These are phyloP conservation scores for Clohesyomyces aquaticus DNA, from an alignment of 495 filamentous ascomycete species.

Conservation along the genomic window DNA sequence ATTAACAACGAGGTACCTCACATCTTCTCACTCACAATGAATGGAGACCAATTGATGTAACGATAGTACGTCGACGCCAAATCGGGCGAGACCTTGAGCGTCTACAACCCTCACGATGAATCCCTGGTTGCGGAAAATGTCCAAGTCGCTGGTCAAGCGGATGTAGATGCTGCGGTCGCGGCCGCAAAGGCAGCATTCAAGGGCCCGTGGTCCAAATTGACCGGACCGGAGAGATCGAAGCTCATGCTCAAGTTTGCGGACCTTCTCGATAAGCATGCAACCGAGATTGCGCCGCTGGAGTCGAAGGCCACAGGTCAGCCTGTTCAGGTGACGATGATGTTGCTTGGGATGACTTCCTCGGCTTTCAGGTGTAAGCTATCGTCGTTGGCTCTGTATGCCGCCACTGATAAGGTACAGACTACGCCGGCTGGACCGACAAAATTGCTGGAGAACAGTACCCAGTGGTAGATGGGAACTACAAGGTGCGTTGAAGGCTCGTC, in stretches of 20 bases:
- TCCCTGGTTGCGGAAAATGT: conserved; percentile 36
- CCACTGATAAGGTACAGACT: conserved; percentile 26
- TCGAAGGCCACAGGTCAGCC: conserved; percentile 33
- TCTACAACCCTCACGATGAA: conserved; percentile 38
- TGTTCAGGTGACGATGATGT: conserved; percentile 8
- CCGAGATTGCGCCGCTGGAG: conserved; percentile 34
- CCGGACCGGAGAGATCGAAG: conserved; percentile 10
- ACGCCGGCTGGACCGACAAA: conserved; percentile 41
- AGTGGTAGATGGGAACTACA: conserved; percentile 46
- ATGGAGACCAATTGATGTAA: conserved; percentile 2
- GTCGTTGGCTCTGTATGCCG: neutral
- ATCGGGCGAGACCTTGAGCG: conserved; percentile 29
- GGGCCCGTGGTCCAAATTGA: conserved; percentile 34
- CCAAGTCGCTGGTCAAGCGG: conserved; percentile 38
- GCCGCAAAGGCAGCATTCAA: conserved; percentile 39
- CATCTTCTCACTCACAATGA: neutral
- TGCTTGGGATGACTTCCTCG: conserved; percentile 5
- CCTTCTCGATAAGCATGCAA: conserved; percentile 30
- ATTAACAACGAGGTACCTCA: conserved; percentile 45
- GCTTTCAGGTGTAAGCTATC: conserved; percentile 29
- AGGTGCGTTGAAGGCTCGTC: conserved; percentile 10
- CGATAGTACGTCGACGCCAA: conserved; percentile 40
- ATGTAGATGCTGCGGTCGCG: conserved; percentile 40
- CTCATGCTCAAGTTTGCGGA: conserved; percentile 41
- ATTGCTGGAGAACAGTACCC: conserved; percentile 32